Evolutionary conservation across 345 rosid species (phyloP).

Genomic region (Nasturtium officinale): DNA sequence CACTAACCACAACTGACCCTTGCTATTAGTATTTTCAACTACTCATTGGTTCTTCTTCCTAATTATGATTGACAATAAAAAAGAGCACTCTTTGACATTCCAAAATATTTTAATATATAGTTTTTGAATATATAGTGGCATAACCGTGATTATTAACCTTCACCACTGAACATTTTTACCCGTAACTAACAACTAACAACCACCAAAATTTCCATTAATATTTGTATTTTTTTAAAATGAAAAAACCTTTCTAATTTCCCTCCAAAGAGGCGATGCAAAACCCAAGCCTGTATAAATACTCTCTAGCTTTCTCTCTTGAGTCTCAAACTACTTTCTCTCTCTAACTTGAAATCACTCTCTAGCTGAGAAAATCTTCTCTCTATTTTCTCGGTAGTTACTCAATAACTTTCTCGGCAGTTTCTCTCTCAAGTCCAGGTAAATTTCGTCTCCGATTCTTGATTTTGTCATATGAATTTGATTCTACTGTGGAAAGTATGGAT

Average conservation of each 20-base stretch:
- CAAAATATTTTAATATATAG: neutral
- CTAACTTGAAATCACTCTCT: conserved; percentile 17
- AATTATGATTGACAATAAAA: neutral
- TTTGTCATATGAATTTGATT: neutral
- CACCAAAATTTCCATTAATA: neutral
- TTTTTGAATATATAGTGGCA: conserved; percentile 3
- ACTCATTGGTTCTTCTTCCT: conserved; percentile 23
- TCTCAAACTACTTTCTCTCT: conserved; percentile 19
- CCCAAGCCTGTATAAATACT: conserved; percentile 32
- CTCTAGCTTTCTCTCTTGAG: conserved; percentile 14
- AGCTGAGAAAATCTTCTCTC: conserved; percentile 14
- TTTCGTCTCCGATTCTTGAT: conserved; percentile 18
- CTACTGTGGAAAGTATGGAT: neutral
- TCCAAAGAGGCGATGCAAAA: conserved; percentile 28
- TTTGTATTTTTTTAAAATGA: neutral
- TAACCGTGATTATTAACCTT: conserved; percentile 16
- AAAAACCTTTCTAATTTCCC: conserved; percentile 28
- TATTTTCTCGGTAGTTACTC: conserved; percentile 25
- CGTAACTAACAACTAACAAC: conserved; percentile 28
- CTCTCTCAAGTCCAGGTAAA: conserved; percentile 2
- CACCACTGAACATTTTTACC: neutral
- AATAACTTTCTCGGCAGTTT: conserved; percentile 18
- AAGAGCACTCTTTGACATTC: neutral
- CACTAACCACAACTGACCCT: conserved; percentile 42
- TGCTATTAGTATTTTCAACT: conserved; percentile 32